Base-by-base conservation (phyloP, 768 basidiomycete species). In the Pseudohyphozyma bogoriensis region DNA sequence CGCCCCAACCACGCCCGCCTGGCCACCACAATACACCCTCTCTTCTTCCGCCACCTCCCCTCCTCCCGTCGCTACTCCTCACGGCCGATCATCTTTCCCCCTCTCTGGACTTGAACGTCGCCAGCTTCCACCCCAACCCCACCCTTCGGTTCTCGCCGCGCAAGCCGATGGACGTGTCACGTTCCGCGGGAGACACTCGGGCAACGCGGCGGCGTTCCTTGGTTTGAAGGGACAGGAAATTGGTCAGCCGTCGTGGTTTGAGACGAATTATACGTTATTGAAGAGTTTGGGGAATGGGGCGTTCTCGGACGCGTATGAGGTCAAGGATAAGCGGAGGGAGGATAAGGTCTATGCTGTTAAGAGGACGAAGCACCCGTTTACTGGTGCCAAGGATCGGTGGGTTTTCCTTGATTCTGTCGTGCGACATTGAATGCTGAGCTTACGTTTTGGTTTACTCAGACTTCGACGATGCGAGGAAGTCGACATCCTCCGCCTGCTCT, bases 231-330 rank as follows among this genome's bases (percentile, higher is more conserved):
- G 60, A 2, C 64, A 59, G 55, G 64, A 65, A 51, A 16, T 62
- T n/a, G 10, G 33, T 13, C 57, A 58, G 29, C 60, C 64, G 22
- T 62, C 47, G 13, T 58, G 81, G 52, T 90, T 93, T 62, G 86
- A 87, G 70, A 82, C 80, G 62, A 83, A 88, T 46, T 96, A 91
- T 71, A 77, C 82, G 12, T 82, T 87, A 68, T 76, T 89, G 44
- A 85, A 86, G 58, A 82, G 84, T 69, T 78, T 96, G 15, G 93
- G 93, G 8, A 85, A 84, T 54, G 93, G 93, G 18, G 89, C 89
- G 71, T 97, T 96, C 74, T 91, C 91, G 29, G 85, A 85, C 69
- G 93, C 90, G 24, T 85, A 89, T 76, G 88, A 89, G 76, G 78
- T 79, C 42, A 55, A 65, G 35, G 74, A 75, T 28, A 68, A 70